Evolutionary conservation across 2,329 filamentous ascomycete species (phyloP), one percentile per base, ranked within the genome.

Genomic region (Fusarium pseudonygamai): DNA sequence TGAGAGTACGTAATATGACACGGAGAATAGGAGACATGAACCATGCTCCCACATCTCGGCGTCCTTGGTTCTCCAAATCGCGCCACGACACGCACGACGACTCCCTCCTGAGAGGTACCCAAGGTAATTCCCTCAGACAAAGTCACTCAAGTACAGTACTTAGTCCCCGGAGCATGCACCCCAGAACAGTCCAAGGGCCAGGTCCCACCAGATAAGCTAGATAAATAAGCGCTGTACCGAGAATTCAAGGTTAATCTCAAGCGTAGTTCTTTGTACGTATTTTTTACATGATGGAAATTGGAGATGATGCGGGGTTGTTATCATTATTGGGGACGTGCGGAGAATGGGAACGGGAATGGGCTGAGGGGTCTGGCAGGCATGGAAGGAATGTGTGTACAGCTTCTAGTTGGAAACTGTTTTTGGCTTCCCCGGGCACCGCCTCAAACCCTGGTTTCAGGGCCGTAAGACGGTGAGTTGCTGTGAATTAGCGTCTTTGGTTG

Each of bases 271-370:
- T 64, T 62, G 72, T 76, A 76, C 74, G 74, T 76, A 76, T 49
- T 65, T 67, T 57, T 76, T 76, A 76, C 74, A 58, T 76, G 58
- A 76, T 76, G 39, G 60, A 76, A 76, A 76, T 73, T 75, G 74
- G 72, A 71, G 74, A 60, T 55, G 30, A 40, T 65, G 72, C 64
- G 71, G 72, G 36, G 30, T n/a, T 42, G 45, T 49, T 56, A 75
- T 72, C 55, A 49, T 64, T 72, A 36, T 71, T 69, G 63, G 59
- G 66, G 69, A 66, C 67, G 59, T 74, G 71, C 71, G 71, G 71
- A 65, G 71, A 62, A 70, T 24, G 30, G 32, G 71, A 61, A 66
- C n/a, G 46, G 28, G 16, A 52, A 26, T 50, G 22, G 45, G 28
- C 45, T 46, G 43, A 47, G 46, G 62, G 61, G 36, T 37, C 36